Percentiles rank a stretch among this genome's conserved stretches.
Evolutionary conservation across 2,329 filamentous ascomycete species (phyloP).

Genomic region (Microcyclospora pomicola): DNA sequence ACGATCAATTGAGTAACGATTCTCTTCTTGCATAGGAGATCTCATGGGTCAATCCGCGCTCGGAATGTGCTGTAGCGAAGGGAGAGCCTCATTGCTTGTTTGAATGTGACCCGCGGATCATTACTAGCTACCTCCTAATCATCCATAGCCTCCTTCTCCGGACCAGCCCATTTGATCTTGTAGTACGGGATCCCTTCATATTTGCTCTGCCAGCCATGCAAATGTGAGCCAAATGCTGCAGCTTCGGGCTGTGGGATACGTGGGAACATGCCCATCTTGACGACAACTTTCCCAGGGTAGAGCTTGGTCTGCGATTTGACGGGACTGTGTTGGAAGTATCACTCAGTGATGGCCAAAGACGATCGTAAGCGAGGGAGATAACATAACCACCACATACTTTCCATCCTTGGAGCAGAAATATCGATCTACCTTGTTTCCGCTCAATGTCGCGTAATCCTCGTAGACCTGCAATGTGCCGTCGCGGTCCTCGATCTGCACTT

Average conservation of each 20-base stretch:
- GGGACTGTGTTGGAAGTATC: conserved; percentile 22
- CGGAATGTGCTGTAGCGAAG: too few relatives aligned
- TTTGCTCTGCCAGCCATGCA: conserved; percentile 31
- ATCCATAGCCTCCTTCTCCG: conserved; percentile 22
- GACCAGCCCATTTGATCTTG: conserved; percentile 27
- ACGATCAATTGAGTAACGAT: too few relatives aligned
- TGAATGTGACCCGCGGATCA: too few relatives aligned
- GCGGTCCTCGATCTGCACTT: conserved; percentile 32
- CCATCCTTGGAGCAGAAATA: conserved; percentile 35
- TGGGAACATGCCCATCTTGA: conserved; percentile 40
- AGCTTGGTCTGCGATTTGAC: conserved; percentile 32
- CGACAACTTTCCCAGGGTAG: conserved; percentile 29
- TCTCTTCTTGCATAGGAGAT: too few relatives aligned
- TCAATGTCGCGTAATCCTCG: conserved; percentile 31
- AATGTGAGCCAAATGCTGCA: conserved; percentile 31
- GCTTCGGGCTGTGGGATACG: conserved; percentile 33
- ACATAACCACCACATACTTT: conserved; percentile 24
- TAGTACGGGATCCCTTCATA: conserved; percentile 26
- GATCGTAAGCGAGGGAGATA: neutral
- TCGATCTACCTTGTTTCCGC: conserved; percentile 32
- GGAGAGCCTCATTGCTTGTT: too few relatives aligned
- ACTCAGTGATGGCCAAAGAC: neutral
- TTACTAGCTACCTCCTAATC: too few relatives aligned
- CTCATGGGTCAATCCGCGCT: too few relatives aligned
- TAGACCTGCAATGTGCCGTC: conserved; percentile 33